Evolutionary conservation across 2,329 filamentous ascomycete genomes (phyloP).

Genomic region (Hypoxylon sp.): DNA sequence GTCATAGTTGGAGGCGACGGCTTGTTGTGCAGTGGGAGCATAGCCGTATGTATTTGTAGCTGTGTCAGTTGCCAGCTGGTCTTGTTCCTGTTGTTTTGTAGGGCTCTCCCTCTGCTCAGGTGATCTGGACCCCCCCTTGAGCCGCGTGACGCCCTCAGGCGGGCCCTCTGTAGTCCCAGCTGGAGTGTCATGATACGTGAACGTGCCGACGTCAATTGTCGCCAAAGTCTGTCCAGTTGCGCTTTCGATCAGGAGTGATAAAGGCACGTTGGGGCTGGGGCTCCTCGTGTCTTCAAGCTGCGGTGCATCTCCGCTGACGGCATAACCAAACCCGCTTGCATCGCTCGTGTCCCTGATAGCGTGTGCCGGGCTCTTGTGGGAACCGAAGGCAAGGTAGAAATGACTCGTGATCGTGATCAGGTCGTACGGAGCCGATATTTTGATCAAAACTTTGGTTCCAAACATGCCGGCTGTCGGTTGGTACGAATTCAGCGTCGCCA

Average conservation of each 20-base stretch:
- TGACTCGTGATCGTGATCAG: constrained; percentile 70
- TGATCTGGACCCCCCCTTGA: constrained; percentile 56
- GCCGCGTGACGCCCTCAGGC: constrained; percentile 58
- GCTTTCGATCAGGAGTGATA: constrained; percentile 67
- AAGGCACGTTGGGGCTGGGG: constrained; percentile 64
- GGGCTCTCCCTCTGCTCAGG: constrained; percentile 61
- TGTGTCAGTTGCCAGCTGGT: constrained; percentile 56
- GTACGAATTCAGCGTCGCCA: constrained; percentile 76
- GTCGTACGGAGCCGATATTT: constrained; percentile 81
- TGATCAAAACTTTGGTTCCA: constrained; percentile 79
- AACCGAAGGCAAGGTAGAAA: constrained; percentile 82
- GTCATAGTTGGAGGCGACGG: constrained; percentile 57
- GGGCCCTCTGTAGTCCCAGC: constrained; percentile 53
- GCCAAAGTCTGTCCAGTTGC: constrained; percentile 66
- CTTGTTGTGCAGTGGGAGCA: constrained; percentile 65
- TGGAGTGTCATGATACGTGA: constrained; percentile 60
- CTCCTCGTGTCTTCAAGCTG: constrained; percentile 66
- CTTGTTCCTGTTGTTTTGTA: constrained; percentile 52
- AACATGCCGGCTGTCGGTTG: constrained; percentile 76
- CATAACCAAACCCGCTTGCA: constrained; percentile 75
- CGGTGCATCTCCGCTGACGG: constrained; percentile 79
- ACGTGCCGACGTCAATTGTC: constrained; percentile 60
- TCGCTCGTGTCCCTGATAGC: constrained; percentile 73
- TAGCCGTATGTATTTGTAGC: constrained; percentile 70
- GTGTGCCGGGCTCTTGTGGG: constrained; percentile 76